Percentiles rank a stretch among this genome's conserved stretches.
Evolutionary conservation across 768 basidiomycete species (phyloP).

Genomic region (Hirschioporus abietinus): DNA sequence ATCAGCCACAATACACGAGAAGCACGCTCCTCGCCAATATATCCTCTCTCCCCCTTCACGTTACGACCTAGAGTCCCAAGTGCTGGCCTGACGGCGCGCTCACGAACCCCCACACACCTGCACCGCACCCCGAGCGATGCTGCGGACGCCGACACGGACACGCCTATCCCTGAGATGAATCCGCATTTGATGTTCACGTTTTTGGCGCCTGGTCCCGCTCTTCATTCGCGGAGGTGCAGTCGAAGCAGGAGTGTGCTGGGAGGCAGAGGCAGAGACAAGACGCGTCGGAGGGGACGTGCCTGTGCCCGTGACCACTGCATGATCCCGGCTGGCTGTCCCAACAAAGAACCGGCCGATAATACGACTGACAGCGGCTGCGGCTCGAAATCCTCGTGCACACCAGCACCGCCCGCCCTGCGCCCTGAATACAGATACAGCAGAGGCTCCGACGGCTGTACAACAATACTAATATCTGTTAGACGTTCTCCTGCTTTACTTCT

Average conservation of each 20-base stretch:
- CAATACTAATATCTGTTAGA: background rate
- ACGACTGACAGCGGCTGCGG: background rate
- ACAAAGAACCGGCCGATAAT: background rate
- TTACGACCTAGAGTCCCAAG: too few species aligned
- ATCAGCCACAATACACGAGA: too few species aligned
- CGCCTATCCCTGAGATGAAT: background rate
- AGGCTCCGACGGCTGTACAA: background rate
- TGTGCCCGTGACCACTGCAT: background rate
- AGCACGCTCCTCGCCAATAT: background rate
- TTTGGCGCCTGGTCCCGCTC: background rate
- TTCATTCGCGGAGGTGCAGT: background rate
- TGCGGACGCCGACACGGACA: background rate
- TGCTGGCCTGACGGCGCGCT: too few species aligned
- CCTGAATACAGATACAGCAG: background rate
- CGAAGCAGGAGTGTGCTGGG: background rate
- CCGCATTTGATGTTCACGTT: too few species aligned
- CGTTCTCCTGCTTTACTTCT: background rate
- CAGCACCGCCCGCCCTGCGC: background rate
- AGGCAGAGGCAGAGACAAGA: background rate
- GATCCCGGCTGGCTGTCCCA: background rate
- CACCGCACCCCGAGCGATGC: background rate
- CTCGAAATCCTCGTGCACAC: background rate
- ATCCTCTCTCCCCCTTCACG: background rate
- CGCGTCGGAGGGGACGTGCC: background rate
- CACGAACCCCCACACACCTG: background rate